These are phyloP conservation scores for Globisporangium viniferum DNA, from an alignment of 352 stramenopile genomes.

Conservation along the genomic window DNA sequence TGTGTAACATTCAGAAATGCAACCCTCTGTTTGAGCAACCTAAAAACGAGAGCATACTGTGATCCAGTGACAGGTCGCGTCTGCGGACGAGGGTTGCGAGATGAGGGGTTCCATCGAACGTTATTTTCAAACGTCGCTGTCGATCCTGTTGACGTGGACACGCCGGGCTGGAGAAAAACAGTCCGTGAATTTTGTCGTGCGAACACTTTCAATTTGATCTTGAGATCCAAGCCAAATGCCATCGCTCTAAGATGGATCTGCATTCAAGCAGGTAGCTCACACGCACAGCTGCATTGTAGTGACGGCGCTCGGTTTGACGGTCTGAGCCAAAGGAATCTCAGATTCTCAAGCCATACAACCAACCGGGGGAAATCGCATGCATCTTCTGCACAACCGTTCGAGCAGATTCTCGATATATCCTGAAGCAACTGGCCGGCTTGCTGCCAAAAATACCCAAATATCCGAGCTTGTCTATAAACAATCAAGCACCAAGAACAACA, in stretches of 20 bases:
- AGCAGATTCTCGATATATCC: neutral
- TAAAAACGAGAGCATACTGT: neutral
- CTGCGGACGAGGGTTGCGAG: neutral
- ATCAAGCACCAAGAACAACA: neutral
- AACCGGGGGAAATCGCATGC: neutral
- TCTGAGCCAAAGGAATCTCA: neutral
- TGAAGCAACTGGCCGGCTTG: neutral
- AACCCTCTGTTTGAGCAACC: neutral
- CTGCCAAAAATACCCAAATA: neutral
- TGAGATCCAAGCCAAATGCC: neutral
- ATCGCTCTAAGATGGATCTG: neutral
- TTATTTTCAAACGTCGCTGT: constrained; percentile 5
- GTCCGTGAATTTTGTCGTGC: neutral
- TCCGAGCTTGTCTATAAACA: neutral
- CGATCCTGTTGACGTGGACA: constrained; percentile 14
- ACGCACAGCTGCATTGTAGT: neutral
- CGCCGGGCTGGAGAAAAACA: neutral
- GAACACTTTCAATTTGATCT: neutral
- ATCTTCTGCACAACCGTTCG: neutral
- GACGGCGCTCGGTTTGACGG: neutral
- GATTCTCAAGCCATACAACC: neutral
- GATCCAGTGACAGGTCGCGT: neutral
- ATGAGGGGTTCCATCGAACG: constrained; percentile 13
- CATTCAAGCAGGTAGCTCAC: neutral
- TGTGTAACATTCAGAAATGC: constrained; percentile 3